Evolutionary conservation across 768 basidiomycete species (phyloP).

Genomic region (Dentipellis sp.): DNA sequence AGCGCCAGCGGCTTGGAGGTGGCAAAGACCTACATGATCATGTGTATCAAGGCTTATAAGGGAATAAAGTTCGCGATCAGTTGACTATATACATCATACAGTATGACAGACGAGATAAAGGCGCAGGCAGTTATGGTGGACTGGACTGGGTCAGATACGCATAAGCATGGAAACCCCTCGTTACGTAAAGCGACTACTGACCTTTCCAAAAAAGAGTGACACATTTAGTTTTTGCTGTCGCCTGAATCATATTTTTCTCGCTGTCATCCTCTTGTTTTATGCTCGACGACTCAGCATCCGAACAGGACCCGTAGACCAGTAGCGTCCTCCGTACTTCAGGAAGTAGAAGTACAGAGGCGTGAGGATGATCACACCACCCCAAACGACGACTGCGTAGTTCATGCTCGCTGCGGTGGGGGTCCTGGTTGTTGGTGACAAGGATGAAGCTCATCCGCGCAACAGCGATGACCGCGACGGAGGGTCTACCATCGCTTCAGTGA

Average conservation of each 20-base stretch:
- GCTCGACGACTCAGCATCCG: background rate
- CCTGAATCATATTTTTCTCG: background rate
- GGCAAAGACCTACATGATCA: no score
- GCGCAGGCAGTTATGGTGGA: no score
- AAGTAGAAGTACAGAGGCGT: conserved; percentile 24
- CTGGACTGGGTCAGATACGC: no score
- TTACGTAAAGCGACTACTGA: no score
- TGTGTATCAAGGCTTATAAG: no score
- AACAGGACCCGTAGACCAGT: conserved; percentile 2
- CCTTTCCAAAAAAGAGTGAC: no score
- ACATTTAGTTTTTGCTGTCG: no score
- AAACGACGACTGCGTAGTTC: conserved; percentile 30
- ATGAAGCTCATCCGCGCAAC: conserved; percentile 30
- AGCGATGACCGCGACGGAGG: conserved; percentile 24
- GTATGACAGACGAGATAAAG: no score
- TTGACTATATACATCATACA: no score
- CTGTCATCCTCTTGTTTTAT: background rate
- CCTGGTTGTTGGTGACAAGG: conserved; percentile 23
- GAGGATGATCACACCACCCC: conserved; percentile 24
- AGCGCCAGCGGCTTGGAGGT: no score
- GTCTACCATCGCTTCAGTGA: conserved; percentile 12
- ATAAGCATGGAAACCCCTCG: no score
- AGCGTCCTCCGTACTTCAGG: background rate
- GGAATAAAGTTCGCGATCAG: no score
- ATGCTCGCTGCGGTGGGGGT: conserved; percentile 24